Base-by-base conservation (phyloP, 768 basidiomycete genomes). In the Boletellus sp. region DNA sequence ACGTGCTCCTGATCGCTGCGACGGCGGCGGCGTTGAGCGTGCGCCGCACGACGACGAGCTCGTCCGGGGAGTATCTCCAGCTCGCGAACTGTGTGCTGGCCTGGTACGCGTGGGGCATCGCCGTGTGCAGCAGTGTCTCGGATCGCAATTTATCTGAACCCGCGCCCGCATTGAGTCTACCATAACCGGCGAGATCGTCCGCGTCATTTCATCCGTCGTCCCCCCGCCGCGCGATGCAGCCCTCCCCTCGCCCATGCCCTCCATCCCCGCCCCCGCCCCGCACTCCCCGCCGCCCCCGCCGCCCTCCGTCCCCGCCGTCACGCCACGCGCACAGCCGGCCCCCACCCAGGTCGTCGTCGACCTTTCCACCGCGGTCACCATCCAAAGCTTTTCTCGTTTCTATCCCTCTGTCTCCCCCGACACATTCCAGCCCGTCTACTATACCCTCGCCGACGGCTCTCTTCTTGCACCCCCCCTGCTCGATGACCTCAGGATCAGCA, bases 11-110 rank as follows among this genome's bases (percentile, higher is more conserved):
- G 59, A 97, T 94, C 5, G 79, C 83, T 41, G 79, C 73, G 22
- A 94, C 85, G 1, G 91, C 88, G 22, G 79, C 83, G 26, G 72
- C 68, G 61, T 95, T 99, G 54, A 96, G 70, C n/a, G 81, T 74
- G 9, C 70, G 59, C 16, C 96, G 79, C 38, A 84, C 78, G 13
- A 73, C 59, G 7, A 62, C 70, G 4, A 99, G 78, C 47, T 80
- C 73, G 40, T 83, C 78, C 13, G 75, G 70, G 0, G 94, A 93
- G 67, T 85, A 96, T 44, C 94, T 74, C 96, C 96, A 99, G 64
- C 94, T 83, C 48, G 75, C 81, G 70, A 75, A 90, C 61, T 93
- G 90, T 0, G 88, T 89, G 58, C 87, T 89, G 35, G 76, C 79
- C 60, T 91, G 81, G 57, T 90, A 94, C 3, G 89, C 64, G 0